Conservation (phyloP, 106 monocot species). For the Ottelia alismoides region DNA sequence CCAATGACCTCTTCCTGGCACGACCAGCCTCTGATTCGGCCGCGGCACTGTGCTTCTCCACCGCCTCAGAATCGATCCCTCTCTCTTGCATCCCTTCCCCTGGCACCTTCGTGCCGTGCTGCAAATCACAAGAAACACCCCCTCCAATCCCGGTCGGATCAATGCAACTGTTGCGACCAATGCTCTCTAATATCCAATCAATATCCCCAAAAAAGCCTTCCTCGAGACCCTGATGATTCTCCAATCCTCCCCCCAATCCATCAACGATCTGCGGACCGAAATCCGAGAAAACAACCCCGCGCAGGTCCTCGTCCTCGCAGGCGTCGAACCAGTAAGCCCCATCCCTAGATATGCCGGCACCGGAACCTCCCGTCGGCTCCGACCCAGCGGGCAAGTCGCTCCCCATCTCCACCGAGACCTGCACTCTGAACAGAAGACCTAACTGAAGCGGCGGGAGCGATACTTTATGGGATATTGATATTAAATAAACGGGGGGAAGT, state of each 20-base stretch:
- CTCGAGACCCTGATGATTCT: slow-evolving; percentile 16
- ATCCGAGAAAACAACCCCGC: slow-evolving; percentile 32
- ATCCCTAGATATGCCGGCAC: too few relatives aligned
- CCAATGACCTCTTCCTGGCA: slow-evolving; percentile 2
- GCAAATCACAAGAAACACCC: background rate
- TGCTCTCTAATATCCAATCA: slow-evolving; percentile 70
- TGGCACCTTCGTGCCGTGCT: background rate
- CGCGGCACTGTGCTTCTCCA: background rate
- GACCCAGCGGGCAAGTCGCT: too few relatives aligned
- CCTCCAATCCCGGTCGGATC: background rate
- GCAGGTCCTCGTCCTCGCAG: slow-evolving; percentile 49
- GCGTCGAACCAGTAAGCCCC: slow-evolving; percentile 90
- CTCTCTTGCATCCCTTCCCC: background rate
- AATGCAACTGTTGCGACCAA: slow-evolving; percentile 16
- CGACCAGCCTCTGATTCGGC: background rate
- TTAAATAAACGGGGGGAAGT: too few relatives aligned
- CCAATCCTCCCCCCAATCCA: slow-evolving; percentile 11
- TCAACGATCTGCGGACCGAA: slow-evolving; percentile 28
- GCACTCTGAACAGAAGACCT: too few relatives aligned
- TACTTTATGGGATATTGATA: too few relatives aligned
- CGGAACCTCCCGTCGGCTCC: too few relatives aligned
- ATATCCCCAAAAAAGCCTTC: slow-evolving; percentile 62
- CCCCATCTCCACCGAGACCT: too few relatives aligned
- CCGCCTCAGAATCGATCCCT: background rate
- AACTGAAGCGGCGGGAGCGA: too few relatives aligned